Conservation (phyloP, 345 rosid species). For the Euphorbia peplus region DNA sequence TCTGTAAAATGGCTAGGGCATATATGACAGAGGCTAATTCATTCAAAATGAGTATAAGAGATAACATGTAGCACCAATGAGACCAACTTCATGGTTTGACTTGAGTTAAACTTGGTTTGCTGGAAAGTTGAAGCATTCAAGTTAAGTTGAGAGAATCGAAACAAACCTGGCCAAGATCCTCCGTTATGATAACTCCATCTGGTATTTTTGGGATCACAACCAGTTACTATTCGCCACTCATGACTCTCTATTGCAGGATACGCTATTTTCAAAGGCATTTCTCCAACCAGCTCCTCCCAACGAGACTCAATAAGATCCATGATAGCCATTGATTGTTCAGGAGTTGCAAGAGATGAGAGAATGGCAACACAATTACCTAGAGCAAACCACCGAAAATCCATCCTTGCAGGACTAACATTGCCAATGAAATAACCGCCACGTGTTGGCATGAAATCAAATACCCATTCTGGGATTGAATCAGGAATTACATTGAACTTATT, state of each 20-base stretch:
- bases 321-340: constrained; percentile 31
- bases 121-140: not conserved
- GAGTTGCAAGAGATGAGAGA: constrained; percentile 34
- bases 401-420: constrained; percentile 35
- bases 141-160: not conserved
- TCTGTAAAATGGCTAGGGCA: not conserved
- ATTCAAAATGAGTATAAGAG: not conserved
- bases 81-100: not conserved
- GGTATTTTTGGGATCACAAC: constrained; percentile 39
- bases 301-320: constrained; percentile 36
- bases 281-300: constrained; percentile 40
- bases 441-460: constrained; percentile 37
- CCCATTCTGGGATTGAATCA: constrained; percentile 38
- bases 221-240: constrained; percentile 35
- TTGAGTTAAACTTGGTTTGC: not conserved
- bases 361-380: constrained; percentile 39
- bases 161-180: constrained; percentile 40
- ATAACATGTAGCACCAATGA: not conserved
- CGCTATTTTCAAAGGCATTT: constrained; percentile 35
- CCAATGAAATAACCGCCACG: constrained; percentile 39
- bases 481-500: constrained; percentile 40
- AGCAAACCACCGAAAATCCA: constrained; percentile 37
- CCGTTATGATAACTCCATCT: constrained; percentile 43
- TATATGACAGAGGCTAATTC: not conserved
- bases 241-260: constrained; percentile 39